Evolutionary conservation across 495 filamentous ascomycete species (phyloP), one percentile per base, ranked within the genome.

Genomic region (Lichina pygmaea): DNA sequence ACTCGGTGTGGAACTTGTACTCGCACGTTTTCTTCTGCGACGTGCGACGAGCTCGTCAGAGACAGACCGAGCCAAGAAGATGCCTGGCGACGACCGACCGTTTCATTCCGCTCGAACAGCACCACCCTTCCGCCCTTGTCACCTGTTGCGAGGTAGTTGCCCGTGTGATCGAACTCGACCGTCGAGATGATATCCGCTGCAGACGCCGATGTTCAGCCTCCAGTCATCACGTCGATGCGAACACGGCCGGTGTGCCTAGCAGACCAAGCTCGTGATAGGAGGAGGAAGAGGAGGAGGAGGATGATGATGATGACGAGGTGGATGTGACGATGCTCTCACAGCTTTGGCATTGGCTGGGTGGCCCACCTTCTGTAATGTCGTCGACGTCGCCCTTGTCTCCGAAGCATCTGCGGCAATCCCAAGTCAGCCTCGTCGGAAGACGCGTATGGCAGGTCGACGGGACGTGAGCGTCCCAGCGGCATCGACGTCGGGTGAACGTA

Each of bases 1-100:
- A 97, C 57, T 97, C 89, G 55, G 89, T 97, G 59, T 97, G 89
- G 62, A 97, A 97, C 60, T 97, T 97, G 70, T 97, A 97, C 62
- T 97, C 89, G 71, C 89, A 97, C 11, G 89, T 94, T 78, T 95
- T 97, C 75, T 95, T 95, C 86, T 94, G 56, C 45, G 34, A 10
- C 9, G 49, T 47, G 44, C 24, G 24, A 24, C 24, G 24, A 24
- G 24, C 24, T 24, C 4, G 24, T 24, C 24, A 24, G 24, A 24
- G 24, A 24, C 4, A 24, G 11, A 33, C n/a, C 42, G 33, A 13
- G 24, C 7, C 13, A 33, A 16, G 8, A 33, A 16, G 15, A 34
- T 32, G 6, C 24, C 6, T 41, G 34, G 34, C 6, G 32, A 46
- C 34, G 13, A 64, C 75, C 62, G 65, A 91, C 86, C 58, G 85